Evolutionary conservation across 257 asterid species (phyloP), one percentile per base, ranked within the genome.

Genomic region (Marsdenia floribunda): DNA sequence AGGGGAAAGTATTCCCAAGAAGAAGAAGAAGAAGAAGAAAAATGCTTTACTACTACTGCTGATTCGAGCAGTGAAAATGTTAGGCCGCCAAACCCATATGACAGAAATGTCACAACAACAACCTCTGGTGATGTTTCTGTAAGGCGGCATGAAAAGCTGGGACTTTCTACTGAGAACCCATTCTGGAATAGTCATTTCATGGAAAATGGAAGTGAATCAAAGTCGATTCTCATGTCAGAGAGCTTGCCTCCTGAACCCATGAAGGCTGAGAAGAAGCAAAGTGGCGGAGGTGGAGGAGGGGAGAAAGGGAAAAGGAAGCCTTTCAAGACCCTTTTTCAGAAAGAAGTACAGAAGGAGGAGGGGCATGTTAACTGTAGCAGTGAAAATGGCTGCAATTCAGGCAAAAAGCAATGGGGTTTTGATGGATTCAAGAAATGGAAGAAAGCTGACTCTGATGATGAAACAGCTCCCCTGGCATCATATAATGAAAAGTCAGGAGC

Each of bases 361-460:
- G 75, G 73, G 13, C 74, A 65, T 4, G 46, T 61, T 6, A 74
- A 70, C 29, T 55, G 63, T 49, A 14, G 68, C 77, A 80, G 67
- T 66, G 72, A 70, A 47, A 29, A 61, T 75, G 72, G 71, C 18
- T 52, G 18, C 0, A 87, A 73, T 72, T 76, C 80, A 6, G 87
- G 85, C 63, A 88, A 88, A 76, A 90, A 84, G 74, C 85, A 76
- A 46, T 86, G 88, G 97, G 85, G 87, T 0, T 83, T 89, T 80
- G 96, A 90, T 70, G 93, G 93, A 73, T 83, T 93, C 63, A 93
- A 85, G 91, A 93, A 87, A 85, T 93, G 96, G 98, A 93, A 73
- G 83, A 93, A 79, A 78, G 85, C 71, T 54, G 89, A 89, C 11
- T 53, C 81, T 4, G 88, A 83, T 22, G 90, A 88, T 11, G 93